A percentile compares a stretch with the other conserved stretches of the same genome.
Evolutionary conservation across 768 basidiomycete genomes (phyloP).

Genomic region (Antrodiella citrinella): DNA sequence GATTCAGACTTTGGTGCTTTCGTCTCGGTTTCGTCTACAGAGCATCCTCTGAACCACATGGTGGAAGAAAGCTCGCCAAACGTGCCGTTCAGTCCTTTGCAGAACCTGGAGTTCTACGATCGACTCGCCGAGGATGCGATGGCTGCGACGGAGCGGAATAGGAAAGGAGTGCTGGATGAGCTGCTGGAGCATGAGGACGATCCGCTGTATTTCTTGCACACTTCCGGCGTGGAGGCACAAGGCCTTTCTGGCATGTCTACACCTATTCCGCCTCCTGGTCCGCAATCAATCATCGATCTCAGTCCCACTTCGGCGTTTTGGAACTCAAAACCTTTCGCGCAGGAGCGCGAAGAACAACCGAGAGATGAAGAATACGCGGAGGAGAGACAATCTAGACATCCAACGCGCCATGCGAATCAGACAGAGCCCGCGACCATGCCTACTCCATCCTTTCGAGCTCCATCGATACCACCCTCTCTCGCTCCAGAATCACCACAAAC

Average conservation of each 20-base stretch:
- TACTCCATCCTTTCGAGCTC: slow-evolving; percentile 13
- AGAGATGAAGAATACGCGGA: not conserved
- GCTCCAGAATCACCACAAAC: slow-evolving; percentile 28
- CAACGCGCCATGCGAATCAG: slow-evolving; percentile 2
- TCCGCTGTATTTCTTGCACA: slow-evolving; percentile 50
- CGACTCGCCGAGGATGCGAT: slow-evolving; percentile 51
- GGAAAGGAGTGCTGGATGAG: slow-evolving; percentile 53
- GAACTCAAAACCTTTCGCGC: slow-evolving; percentile 18
- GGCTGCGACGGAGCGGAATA: slow-evolving; percentile 41
- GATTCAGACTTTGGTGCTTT: slow-evolving; percentile 57
- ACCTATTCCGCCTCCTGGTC: slow-evolving; percentile 1
- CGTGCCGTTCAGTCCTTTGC: slow-evolving; percentile 12
- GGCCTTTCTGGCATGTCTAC: slow-evolving; percentile 3
- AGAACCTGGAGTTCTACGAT: slow-evolving; percentile 46
- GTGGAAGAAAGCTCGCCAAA: not conserved
- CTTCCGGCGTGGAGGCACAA: not conserved
- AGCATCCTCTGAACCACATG: slow-evolving; percentile 37
- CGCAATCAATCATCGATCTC: slow-evolving; percentile 7
- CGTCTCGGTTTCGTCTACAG: slow-evolving; percentile 43
- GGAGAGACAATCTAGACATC: slow-evolving; percentile 10
- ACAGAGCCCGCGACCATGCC: slow-evolving; percentile 19
- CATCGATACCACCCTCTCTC: slow-evolving; percentile 23
- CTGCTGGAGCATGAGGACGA: slow-evolving; percentile 61
- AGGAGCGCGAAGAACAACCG: not conserved
- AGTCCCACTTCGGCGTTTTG: slow-evolving; percentile 10